These are phyloP conservation scores for Epichloe sylvatica DNA, from an alignment of 2,329 filamentous ascomycete species.

Conservation along the genomic window DNA sequence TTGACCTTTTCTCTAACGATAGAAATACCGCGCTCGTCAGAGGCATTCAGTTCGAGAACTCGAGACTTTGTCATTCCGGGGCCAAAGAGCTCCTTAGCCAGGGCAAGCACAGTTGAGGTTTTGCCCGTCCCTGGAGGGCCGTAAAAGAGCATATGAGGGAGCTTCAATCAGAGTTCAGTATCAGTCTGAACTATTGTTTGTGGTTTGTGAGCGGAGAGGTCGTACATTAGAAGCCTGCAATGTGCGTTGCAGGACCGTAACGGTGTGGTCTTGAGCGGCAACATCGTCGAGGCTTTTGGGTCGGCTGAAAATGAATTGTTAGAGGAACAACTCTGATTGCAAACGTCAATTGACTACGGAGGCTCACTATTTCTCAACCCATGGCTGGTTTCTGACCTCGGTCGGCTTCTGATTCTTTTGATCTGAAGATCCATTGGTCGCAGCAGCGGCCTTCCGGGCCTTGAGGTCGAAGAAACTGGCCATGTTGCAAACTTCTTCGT, in stretches of 20 bases:
- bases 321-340: neutral
- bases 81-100: conserved; percentile 94
- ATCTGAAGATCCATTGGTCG: conserved; percentile 45
- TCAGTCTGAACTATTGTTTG: neutral
- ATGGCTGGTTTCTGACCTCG: conserved; percentile 62
- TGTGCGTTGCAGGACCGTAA: conserved; percentile 80
- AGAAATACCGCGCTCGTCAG: conserved; percentile 92
- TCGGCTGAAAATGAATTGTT: conserved; percentile 41
- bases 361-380: conserved; percentile 95
- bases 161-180: conserved; percentile 23
- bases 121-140: conserved; percentile 95
- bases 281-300: conserved; percentile 91
- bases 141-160: conserved; percentile 99
- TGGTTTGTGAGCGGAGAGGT: neutral
- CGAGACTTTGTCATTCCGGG: conserved; percentile 84
- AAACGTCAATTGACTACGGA: neutral
- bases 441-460: conserved; percentile 67
- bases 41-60: conserved; percentile 98
- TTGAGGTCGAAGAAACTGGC: conserved; percentile 93
- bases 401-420: conserved; percentile 50
- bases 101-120: conserved; percentile 90
- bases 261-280: conserved; percentile 92
- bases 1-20: conserved; percentile 98
- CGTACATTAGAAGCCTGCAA: conserved; percentile 82
- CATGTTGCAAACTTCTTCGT: conserved; percentile 35